Evolutionary conservation across 306 rosid species (phyloP).

Genomic region (Prunus mongolica): DNA sequence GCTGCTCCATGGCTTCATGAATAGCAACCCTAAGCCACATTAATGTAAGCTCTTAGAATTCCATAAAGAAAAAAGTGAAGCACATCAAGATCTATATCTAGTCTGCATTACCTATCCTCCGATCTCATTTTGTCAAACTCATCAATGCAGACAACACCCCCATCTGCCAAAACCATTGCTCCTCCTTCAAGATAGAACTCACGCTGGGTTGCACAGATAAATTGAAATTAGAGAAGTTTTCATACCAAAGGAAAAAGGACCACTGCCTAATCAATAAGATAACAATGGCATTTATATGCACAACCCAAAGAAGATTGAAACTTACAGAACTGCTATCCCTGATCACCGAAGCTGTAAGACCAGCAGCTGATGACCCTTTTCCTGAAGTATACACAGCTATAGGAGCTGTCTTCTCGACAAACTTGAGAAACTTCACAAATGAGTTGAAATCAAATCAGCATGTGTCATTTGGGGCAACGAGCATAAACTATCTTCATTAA

Average conservation of each 20-base stretch:
- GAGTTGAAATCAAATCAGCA: slow-evolving; percentile 29
- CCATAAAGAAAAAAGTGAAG: background rate
- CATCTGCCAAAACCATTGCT: slow-evolving; percentile 99
- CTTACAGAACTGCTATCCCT: slow-evolving; percentile 82
- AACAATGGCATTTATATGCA: background rate
- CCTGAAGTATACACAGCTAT: slow-evolving; percentile 97
- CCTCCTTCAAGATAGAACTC: slow-evolving; percentile 99
- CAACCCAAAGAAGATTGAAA: slow-evolving; percentile 26
- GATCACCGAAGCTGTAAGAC: slow-evolving; percentile 96
- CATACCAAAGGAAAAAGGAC: slow-evolving; percentile 2
- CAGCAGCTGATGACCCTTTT: slow-evolving; percentile 99
- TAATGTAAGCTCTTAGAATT: slow-evolving; percentile 11
- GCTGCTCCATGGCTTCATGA: slow-evolving; percentile 99
- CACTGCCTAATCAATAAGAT: background rate
- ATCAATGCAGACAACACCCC: slow-evolving; percentile 97
- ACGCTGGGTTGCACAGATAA: slow-evolving; percentile 50
- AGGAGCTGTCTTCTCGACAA: slow-evolving; percentile 97
- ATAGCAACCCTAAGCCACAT: slow-evolving; percentile 75
- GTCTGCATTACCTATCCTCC: slow-evolving; percentile 78
- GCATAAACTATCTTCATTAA: background rate
- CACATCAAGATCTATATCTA: slow-evolving; percentile 14
- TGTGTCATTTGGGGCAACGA: background rate
- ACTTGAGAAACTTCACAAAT: slow-evolving; percentile 77
- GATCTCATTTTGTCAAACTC: slow-evolving; percentile 99
- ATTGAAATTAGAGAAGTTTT: slow-evolving; percentile 24